A percentile compares a stretch with the other conserved stretches of the same genome.
Evolutionary conservation across 345 rosid genomes (phyloP).

Genomic region (Citrus mangshanensis): DNA sequence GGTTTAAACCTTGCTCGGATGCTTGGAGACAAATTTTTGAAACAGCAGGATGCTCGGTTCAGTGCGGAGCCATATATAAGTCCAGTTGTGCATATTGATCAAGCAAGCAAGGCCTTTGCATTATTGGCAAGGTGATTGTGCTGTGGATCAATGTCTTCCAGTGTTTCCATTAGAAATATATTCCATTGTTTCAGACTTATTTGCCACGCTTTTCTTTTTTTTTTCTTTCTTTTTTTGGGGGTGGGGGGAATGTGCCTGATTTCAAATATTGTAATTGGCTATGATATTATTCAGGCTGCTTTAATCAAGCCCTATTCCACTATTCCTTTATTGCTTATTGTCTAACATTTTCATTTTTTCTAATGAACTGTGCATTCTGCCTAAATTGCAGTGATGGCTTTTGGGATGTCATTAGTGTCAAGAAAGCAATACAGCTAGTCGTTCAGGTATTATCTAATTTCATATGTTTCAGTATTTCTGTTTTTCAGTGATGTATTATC

Average conservation of each 20-base stretch:
- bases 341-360: slow-evolving; percentile 3
- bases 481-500: background rate
- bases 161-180: background rate
- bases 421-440: slow-evolving; percentile 74
- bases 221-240: background rate
- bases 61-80: slow-evolving; percentile 87
- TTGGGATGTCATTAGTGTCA: slow-evolving; percentile 82
- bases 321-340: background rate
- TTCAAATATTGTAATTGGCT: background rate
- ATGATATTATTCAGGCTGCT: background rate
- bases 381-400: slow-evolving; percentile 73
- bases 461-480: background rate
- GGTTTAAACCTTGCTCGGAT: slow-evolving; percentile 92
- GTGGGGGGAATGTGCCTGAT: background rate
- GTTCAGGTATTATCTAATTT: slow-evolving; percentile 50
- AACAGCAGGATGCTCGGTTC: slow-evolving; percentile 84
- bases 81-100: slow-evolving; percentile 57
- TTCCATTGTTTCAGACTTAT: background rate
- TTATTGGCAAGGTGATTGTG: slow-evolving; percentile 77
- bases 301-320: background rate
- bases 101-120: slow-evolving; percentile 55
- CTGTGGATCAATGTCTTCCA: background rate
- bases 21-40: slow-evolving; percentile 97
- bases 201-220: background rate
- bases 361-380: background rate